These are phyloP conservation scores for Auxenochlorella pyrenoidosa DNA, from an alignment of 139 green algal genomes.

Conservation along the genomic window DNA sequence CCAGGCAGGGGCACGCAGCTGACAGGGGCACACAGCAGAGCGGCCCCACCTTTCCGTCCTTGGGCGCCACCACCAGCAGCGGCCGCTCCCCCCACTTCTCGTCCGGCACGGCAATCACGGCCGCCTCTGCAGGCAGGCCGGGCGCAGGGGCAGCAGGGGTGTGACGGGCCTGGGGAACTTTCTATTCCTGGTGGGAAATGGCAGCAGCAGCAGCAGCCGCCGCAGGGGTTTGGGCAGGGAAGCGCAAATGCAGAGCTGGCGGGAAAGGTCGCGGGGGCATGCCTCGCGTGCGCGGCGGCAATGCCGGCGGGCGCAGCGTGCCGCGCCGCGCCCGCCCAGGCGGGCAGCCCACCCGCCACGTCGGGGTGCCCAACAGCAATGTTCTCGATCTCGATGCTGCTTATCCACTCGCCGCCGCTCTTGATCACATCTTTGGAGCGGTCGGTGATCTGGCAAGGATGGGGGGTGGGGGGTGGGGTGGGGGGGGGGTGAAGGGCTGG, in stretches of 20 bases:
- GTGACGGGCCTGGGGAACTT: neutral
- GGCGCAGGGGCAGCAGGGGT: neutral
- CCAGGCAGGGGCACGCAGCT: too few relatives aligned
- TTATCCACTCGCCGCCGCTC: conserved; percentile 79
- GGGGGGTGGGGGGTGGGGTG: neutral
- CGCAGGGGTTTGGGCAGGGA: too few relatives aligned
- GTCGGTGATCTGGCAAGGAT: conserved; percentile 56
- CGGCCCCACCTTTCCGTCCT: conserved; percentile 22
- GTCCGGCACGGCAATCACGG: conserved; percentile 76
- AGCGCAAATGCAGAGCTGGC: too few relatives aligned
- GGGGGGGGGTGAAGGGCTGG: neutral
- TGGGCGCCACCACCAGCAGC: conserved; percentile 76
- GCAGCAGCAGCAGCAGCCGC: too few relatives aligned
- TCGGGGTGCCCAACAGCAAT: conserved; percentile 54
- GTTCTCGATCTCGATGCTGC: conserved; percentile 71
- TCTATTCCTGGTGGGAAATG: neutral
- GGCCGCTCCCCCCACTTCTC: conserved; percentile 81
- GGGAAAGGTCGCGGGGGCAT: too few relatives aligned
- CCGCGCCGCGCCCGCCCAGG: too few relatives aligned
- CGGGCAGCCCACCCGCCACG: conserved; percentile 37
- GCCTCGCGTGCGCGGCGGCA: neutral
- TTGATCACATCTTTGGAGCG: conserved; percentile 92
- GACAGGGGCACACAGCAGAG: too few relatives aligned
- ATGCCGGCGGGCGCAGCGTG: too few relatives aligned
- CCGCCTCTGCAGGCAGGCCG: conserved; percentile 57